Conservation (phyloP, 352 stramenopile species). For the Thalassiosira mediterranea region DNA sequence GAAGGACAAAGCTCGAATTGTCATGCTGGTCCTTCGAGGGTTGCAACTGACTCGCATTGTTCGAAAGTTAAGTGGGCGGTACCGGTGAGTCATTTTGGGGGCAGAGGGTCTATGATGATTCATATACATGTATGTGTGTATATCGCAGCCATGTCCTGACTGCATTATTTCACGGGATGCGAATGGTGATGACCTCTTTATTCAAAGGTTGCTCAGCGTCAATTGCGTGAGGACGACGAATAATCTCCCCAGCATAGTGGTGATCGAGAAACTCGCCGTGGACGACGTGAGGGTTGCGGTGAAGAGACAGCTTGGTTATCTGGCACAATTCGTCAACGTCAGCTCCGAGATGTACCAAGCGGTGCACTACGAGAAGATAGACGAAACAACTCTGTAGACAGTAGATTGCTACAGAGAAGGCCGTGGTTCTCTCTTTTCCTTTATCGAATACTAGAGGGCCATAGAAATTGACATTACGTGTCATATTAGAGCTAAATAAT, state of each 20-base stretch:
- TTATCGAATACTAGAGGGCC: no score
- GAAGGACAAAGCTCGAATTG: constrained; percentile 60
- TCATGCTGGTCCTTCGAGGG: constrained; percentile 72
- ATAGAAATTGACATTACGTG: no score
- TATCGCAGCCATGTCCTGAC: no score
- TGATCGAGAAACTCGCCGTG: constrained; percentile 62
- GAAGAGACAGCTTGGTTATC: constrained; percentile 69
- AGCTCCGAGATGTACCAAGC: constrained; percentile 68
- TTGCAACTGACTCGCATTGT: constrained; percentile 72
- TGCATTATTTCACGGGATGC: no score
- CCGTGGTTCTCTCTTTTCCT: no score
- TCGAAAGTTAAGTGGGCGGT: constrained; percentile 68
- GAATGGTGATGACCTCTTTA: no score
- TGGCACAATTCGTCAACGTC: constrained; percentile 71
- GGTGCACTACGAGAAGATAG: constrained; percentile 71
- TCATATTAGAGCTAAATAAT: no score
- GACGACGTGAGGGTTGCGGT: constrained; percentile 64
- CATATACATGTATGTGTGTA: no score
- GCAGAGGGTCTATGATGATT: no score
- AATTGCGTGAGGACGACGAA: constrained; percentile 73
- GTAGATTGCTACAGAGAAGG: no score
- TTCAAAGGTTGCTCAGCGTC: constrained; percentile 50
- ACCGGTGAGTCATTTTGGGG: constrained; percentile 31
- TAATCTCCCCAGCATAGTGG: constrained; percentile 74
- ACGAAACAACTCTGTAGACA: constrained; percentile 58